phyloP scores from a whole-genome alignment of 2,329 filamentous ascomycete species.

The Fusarium sp. region DNA sequence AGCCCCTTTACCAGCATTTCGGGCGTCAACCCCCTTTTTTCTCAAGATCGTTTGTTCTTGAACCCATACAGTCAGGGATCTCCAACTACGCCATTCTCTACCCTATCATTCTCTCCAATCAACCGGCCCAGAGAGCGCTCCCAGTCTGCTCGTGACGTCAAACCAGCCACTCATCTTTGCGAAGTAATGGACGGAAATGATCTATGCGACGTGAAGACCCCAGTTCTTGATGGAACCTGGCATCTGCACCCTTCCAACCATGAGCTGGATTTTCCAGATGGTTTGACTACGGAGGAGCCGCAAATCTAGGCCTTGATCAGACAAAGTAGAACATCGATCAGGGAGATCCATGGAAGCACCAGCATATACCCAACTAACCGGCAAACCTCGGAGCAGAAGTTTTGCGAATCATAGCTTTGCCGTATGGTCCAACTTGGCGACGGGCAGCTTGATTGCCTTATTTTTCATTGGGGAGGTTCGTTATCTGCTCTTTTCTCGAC shows the following conservation, averaged over 20 bases:
- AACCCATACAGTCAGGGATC: slow-evolving; percentile 40
- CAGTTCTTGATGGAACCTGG: slow-evolving; percentile 39
- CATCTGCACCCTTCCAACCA: slow-evolving; percentile 33
- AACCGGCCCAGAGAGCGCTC: slow-evolving; percentile 39
- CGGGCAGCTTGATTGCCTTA: neutral
- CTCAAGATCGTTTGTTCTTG: slow-evolving; percentile 46
- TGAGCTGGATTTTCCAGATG: slow-evolving; percentile 38
- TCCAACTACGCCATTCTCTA: slow-evolving; percentile 35
- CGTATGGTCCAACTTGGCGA: neutral
- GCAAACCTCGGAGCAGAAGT: neutral
- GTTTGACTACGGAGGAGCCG: slow-evolving; percentile 39
- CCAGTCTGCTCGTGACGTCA: slow-evolving; percentile 31
- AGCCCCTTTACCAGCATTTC: slow-evolving; percentile 44
- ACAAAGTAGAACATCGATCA: neutral
- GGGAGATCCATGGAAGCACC: neutral
- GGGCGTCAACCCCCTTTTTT: slow-evolving; percentile 47
- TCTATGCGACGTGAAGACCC: slow-evolving; percentile 40
- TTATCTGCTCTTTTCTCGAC: neutral
- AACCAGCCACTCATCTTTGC: slow-evolving; percentile 42
- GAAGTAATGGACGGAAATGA: slow-evolving; percentile 37
- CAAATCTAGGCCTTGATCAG: slow-evolving; percentile 29
- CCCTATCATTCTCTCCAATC: slow-evolving; percentile 45
- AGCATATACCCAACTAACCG: neutral
- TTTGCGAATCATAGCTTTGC: neutral
- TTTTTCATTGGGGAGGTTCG: neutral